Evolutionary conservation across 768 basidiomycete species (phyloP).

Genomic region (Saitozyma podzolica): DNA sequence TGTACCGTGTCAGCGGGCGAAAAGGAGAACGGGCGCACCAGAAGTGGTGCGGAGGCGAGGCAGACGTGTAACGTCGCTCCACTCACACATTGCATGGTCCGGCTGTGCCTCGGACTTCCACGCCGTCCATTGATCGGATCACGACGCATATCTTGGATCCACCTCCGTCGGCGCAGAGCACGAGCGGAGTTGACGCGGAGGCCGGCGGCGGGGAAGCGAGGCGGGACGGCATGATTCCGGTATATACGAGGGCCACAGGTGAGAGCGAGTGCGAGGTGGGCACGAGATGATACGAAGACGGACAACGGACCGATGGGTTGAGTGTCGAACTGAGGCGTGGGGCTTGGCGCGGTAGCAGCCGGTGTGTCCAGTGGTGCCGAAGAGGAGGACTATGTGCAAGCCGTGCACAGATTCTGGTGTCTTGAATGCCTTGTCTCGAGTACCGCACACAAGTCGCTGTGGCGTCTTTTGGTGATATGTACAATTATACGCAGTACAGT

Average conservation of each 20-base stretch:
- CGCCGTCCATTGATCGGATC: constrained; percentile 23
- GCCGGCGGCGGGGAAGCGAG: constrained; percentile 10
- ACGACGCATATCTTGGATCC: constrained; percentile 45
- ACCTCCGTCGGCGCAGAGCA: constrained; percentile 48
- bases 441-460: too few species aligned
- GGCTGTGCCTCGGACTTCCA: constrained; percentile 29
- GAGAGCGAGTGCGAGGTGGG: too few species aligned
- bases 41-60: not conserved
- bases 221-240: not conserved
- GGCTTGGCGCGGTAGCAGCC: too few species aligned
- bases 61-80: not conserved
- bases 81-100: constrained; percentile 51
- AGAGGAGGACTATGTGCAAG: too few species aligned
- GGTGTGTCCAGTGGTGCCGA: too few species aligned
- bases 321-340: too few species aligned
- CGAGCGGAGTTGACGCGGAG: constrained; percentile 11
- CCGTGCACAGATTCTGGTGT: too few species aligned
- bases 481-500: too few species aligned
- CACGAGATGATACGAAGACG: not conserved
- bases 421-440: too few species aligned
- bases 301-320: not conserved
- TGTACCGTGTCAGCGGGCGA: not conserved
- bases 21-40: not conserved
- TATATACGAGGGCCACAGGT: too few species aligned
- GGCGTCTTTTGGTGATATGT: too few species aligned